A percentile compares a stretch with the other conserved stretches of the same genome.
phyloP scores from a whole-genome alignment of 176 grass and related monocot genomes.

The Bonia amplexicaulis region DNA sequence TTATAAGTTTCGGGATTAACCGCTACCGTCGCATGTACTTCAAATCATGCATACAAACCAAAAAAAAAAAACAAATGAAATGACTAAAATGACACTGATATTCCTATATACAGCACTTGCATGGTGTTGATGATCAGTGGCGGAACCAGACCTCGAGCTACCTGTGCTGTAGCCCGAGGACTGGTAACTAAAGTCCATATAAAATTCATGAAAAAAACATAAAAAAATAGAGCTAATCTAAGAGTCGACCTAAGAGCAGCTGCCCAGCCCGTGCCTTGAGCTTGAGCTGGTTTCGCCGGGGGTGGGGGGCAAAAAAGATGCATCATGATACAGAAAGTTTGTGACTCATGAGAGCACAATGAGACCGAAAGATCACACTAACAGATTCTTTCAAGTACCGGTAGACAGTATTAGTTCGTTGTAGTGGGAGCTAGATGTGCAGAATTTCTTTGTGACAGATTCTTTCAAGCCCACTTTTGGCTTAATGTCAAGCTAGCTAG shows the following conservation, averaged over 20 bases:
- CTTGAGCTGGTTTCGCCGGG: no score
- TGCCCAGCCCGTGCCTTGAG: no score
- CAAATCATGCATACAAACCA: not conserved
- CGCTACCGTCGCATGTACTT: not conserved
- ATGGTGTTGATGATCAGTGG: not conserved
- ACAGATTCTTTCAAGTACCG: not conserved
- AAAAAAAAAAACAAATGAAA: not conserved
- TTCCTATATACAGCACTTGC: not conserved
- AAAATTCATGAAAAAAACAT: no score
- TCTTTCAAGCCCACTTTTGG: slow-evolving; percentile 1
- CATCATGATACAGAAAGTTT: not conserved
- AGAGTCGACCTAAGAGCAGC: no score
- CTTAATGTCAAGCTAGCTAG: not conserved
- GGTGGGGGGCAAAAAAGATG: not conserved
- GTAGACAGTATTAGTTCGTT: not conserved
- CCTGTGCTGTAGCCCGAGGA: no score
- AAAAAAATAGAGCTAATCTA: no score
- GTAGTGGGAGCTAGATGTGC: not conserved
- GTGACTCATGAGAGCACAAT: not conserved
- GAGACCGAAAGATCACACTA: not conserved
- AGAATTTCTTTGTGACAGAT: not conserved
- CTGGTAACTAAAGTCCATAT: no score
- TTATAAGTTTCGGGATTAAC: not conserved
- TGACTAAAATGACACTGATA: not conserved
- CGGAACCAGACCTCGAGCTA: no score